Conservation (phyloP, 768 basidiomycete genomes). For the Royoungia palumana region DNA sequence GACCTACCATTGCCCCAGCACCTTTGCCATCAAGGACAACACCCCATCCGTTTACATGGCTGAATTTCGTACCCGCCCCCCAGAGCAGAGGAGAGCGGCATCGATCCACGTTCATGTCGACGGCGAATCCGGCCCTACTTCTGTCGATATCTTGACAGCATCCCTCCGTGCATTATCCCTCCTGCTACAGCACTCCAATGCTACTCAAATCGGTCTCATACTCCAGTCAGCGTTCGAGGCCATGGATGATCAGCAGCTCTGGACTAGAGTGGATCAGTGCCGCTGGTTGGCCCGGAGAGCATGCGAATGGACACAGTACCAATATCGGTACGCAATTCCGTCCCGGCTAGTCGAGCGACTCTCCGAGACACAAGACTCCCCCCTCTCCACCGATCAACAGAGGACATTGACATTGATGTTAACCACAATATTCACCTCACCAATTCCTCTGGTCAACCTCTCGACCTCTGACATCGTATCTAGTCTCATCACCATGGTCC, state of each 20-base stretch:
- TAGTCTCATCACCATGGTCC: conserved; percentile 68
- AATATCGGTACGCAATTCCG: conserved; percentile 88
- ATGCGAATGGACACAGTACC: conserved; percentile 89
- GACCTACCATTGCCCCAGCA: conserved; percentile 36
- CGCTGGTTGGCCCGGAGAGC: conserved; percentile 77
- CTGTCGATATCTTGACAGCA: conserved; percentile 69
- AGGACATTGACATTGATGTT: conserved; percentile 73
- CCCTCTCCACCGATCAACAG: conserved; percentile 48
- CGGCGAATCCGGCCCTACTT: conserved; percentile 80
- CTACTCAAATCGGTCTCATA: conserved; percentile 66
- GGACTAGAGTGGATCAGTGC: conserved; percentile 69
- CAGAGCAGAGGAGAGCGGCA: conserved; percentile 77
- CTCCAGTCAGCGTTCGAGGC: conserved; percentile 71
- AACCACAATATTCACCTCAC: conserved; percentile 76
- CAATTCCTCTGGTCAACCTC: conserved; percentile 80
- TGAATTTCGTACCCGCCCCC: conserved; percentile 80
- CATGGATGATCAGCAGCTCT: conserved; percentile 58
- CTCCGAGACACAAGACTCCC: conserved; percentile 55
- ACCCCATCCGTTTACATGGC: conserved; percentile 75
- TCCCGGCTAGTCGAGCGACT: conserved; percentile 80
- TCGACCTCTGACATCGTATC: conserved; percentile 88
- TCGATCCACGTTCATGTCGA: conserved; percentile 88
- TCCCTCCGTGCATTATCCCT: conserved; percentile 68
- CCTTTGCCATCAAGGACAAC: conserved; percentile 60
- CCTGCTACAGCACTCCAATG: conserved; percentile 73